Evolutionary conservation across 257 asterid genomes (phyloP).

Genomic region (Nicotiana otophora): DNA sequence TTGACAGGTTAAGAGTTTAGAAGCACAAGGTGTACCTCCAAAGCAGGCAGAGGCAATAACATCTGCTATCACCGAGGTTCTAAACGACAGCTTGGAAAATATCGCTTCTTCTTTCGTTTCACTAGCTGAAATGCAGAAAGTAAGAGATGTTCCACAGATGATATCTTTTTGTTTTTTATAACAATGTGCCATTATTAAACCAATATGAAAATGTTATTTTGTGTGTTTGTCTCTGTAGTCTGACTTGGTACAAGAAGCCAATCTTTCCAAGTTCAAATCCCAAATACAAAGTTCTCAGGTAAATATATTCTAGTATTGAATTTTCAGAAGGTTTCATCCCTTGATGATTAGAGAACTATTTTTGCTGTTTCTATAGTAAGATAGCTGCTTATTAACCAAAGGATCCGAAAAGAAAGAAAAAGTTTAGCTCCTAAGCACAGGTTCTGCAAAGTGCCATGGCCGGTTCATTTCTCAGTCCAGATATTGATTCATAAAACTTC

Average conservation of each 20-base stretch:
- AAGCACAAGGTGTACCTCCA: conserved; percentile 53
- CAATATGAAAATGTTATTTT: neutral
- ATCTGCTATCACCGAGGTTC: conserved; percentile 46
- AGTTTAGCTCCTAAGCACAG: neutral
- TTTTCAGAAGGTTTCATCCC: neutral
- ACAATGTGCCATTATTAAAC: neutral
- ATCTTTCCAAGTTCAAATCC: conserved; percentile 47
- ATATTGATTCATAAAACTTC: neutral
- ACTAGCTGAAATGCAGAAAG: conserved; percentile 58
- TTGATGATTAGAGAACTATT: neutral
- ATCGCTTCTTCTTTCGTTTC: conserved; percentile 42
- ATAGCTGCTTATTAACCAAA: neutral
- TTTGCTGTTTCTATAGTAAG: neutral
- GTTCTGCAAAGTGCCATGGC: neutral
- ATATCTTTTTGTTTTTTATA: neutral
- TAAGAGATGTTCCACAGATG: conserved; percentile 12
- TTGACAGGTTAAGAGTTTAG: conserved; percentile 51
- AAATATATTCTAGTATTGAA: neutral
- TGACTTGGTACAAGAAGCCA: conserved; percentile 41
- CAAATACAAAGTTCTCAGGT: conserved; percentile 60
- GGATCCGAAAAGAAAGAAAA: neutral
- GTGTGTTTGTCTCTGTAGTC: conserved; percentile 24
- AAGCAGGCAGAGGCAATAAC: conserved; percentile 69
- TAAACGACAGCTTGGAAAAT: conserved; percentile 51
- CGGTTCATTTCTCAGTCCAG: neutral